phyloP scores from a whole-genome alignment of 441 rosid species.

The Mallotus japonicus region DNA sequence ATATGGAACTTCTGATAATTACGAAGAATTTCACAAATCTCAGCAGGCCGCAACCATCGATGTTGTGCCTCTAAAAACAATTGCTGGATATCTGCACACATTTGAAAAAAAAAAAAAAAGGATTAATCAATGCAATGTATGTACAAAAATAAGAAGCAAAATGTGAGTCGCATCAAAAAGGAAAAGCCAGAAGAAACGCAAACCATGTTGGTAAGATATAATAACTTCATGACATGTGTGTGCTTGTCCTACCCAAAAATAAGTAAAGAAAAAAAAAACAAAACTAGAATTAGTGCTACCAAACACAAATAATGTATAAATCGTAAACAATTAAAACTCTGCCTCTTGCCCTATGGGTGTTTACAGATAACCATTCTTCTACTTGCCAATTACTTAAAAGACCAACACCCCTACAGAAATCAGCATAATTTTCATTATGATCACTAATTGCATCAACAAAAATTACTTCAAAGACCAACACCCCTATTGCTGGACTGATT shows the following conservation, averaged over 20 bases:
- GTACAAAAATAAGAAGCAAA: background rate
- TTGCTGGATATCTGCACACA: conserved; percentile 68
- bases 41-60: conserved; percentile 96
- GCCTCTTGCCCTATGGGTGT: too few species aligned
- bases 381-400: too few species aligned
- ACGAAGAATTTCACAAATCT: conserved; percentile 91
- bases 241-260: background rate
- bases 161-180: background rate
- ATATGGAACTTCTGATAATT: conserved; percentile 77
- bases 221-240: background rate
- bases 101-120: background rate
- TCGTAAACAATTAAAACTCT: too few species aligned
- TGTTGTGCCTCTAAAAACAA: conserved; percentile 77
- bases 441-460: background rate
- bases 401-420: too few species aligned
- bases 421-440: background rate
- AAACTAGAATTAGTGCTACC: background rate
- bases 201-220: background rate
- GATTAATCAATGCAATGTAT: conserved; percentile 6
- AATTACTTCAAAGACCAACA: background rate
- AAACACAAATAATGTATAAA: too few species aligned
- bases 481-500: too few species aligned
- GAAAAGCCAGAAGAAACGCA: conserved; percentile 5
- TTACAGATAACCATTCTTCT: too few species aligned
- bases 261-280: background rate